These are phyloP conservation scores for Globisporangium radiosum DNA, from an alignment of 352 stramenopile genomes.

Conservation along the genomic window DNA sequence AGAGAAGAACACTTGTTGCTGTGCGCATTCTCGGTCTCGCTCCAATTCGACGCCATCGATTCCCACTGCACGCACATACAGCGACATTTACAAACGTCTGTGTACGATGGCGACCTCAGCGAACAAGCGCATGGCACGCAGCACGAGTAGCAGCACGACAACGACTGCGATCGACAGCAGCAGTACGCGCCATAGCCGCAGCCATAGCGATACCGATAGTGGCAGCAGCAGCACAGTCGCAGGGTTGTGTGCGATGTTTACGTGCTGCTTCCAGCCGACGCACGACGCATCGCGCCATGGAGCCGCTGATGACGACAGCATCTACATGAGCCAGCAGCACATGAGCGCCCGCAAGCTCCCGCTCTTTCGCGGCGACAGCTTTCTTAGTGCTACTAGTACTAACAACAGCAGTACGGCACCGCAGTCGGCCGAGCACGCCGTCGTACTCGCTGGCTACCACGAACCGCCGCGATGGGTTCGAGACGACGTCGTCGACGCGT, in stretches of 20 bases:
- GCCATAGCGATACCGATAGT: neutral
- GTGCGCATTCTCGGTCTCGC: no score
- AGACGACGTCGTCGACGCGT: slow-evolving; percentile 44
- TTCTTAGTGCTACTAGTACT: neutral
- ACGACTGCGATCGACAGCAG: neutral
- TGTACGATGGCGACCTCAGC: no score
- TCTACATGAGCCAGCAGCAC: slow-evolving; percentile 33
- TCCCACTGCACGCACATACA: no score
- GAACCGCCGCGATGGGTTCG: slow-evolving; percentile 52
- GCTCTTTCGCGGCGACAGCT: slow-evolving; percentile 11
- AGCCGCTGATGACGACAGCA: slow-evolving; percentile 20
- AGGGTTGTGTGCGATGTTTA: slow-evolving; percentile 36
- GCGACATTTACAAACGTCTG: no score
- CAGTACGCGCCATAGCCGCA: neutral
- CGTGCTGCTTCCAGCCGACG: slow-evolving; percentile 54
- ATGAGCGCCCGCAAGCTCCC: slow-evolving; percentile 11
- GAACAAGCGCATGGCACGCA: neutral
- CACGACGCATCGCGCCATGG: slow-evolving; percentile 9
- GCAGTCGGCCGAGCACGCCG: neutral
- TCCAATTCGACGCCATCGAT: no score
- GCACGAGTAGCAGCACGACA: neutral
- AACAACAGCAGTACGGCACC: neutral
- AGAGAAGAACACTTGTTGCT: no score
- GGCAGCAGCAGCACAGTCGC: slow-evolving; percentile 16
- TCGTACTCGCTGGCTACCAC: slow-evolving; percentile 35